Evolutionary conservation across 345 rosid genomes (phyloP).

Genomic region (Salix dunnii): DNA sequence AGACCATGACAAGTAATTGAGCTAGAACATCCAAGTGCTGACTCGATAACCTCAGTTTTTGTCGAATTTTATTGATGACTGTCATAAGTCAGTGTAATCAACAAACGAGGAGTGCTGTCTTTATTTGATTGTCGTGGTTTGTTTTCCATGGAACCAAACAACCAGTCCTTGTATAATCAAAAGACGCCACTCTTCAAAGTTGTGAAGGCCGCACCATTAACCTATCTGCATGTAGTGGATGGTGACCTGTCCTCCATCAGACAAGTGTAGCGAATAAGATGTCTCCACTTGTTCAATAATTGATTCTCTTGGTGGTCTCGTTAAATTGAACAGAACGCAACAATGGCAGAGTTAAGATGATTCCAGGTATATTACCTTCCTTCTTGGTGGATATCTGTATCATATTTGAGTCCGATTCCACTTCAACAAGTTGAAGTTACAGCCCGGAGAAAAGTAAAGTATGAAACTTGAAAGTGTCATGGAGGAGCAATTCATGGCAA

Average conservation of each 20-base stretch:
- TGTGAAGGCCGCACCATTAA: slow-evolving; percentile 15
- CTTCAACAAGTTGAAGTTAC: slow-evolving; percentile 9
- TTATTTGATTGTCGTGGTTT: not conserved
- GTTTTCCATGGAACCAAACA: slow-evolving; percentile 3
- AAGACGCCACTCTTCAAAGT: slow-evolving; percentile 21
- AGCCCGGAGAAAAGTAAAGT: not conserved
- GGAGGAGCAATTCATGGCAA: not conserved
- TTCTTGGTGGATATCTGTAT: not conserved
- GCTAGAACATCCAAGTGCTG: not conserved
- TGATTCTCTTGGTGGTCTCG: slow-evolving; percentile 8
- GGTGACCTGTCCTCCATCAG: slow-evolving; percentile 29
- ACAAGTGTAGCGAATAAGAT: slow-evolving; percentile 16
- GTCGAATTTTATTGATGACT: not conserved
- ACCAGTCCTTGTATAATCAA: not conserved
- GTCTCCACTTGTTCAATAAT: slow-evolving; percentile 25
- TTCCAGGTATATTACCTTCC: slow-evolving; percentile 12
- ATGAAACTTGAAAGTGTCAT: not conserved
- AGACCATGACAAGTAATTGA: not conserved
- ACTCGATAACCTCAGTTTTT: not conserved
- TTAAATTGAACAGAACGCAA: slow-evolving; percentile 3
- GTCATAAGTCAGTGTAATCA: not conserved
- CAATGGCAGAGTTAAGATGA: slow-evolving; percentile 11
- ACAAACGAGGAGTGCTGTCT: not conserved
- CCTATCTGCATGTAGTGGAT: slow-evolving; percentile 30
- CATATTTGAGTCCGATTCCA: slow-evolving; percentile 19